Base-by-base conservation (phyloP, 768 basidiomycete species). In the Lentinus brumalis region DNA sequence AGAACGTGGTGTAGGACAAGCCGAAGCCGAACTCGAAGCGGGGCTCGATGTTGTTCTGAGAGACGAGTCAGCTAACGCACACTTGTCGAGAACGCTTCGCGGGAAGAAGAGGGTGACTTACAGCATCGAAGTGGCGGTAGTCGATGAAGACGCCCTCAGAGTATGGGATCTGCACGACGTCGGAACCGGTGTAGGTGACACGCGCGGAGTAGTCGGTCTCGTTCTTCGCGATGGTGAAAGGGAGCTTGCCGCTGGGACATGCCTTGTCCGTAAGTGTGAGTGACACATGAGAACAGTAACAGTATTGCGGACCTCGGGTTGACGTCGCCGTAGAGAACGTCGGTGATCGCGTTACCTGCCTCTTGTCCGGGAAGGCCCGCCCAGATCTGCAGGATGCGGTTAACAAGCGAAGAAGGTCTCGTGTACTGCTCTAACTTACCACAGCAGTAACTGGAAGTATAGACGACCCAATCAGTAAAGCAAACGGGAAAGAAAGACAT, bases 21-120 rank as follows among this genome's bases (percentile, higher is more conserved):
- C 90, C 90, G 69, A 83, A 90, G 4, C 89, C 89, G 71, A 91
- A 91, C 66, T 85, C 81, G 68, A 79, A 87, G 45, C 82, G 79
- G 0, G 86, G 86, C 1, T 66, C 69, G 53, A 86, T 83, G 61
- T 73, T 73, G 35, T 68, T 67, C 70, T 70, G 40, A 10, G 14
- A 5, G 18, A 40, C 30, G 26, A n/a, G 26, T n/a, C 15, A 11
- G 5, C 21, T 1, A 42, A 26, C 18, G 29, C 50, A 59, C 10
- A 6, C 2, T 31, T 5, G 18, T 29, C 50, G 3, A 42, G 50
- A 6, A 39, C 6, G 10, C 42, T 2, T 2, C 15, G 21, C 15
- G 5, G 7, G 40, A 26, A 15, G 38, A 38, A 44, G 38, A 14
- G 8, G 7, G 11, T 46, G 0, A 64, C 69, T 29, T 40, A 76